Evolutionary conservation across 768 basidiomycete genomes (phyloP).

Genomic region (Pilatotrama ljubarskyi): DNA sequence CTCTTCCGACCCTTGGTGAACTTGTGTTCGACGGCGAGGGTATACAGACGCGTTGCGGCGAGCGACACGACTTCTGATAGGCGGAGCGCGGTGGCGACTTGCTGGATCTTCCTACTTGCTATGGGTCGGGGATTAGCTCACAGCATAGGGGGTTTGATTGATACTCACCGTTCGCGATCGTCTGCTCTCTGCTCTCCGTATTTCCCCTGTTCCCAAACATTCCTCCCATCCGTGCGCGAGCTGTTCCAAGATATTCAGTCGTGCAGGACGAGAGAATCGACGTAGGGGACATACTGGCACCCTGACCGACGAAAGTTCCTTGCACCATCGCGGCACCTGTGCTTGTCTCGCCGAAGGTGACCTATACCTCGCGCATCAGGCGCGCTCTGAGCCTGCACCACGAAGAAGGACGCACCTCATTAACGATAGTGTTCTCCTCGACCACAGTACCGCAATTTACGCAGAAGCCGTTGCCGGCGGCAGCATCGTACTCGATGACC

Average conservation of each 20-base stretch:
- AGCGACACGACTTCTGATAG: constrained; percentile 80
- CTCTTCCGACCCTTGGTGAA: constrained; percentile 93
- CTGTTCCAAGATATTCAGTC: constrained; percentile 37
- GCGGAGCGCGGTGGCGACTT: constrained; percentile 73
- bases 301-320: constrained; percentile 88
- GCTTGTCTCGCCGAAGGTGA: constrained; percentile 92
- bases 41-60: constrained; percentile 85
- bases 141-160: background rate
- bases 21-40: constrained; percentile 89
- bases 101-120: constrained; percentile 85
- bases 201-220: constrained; percentile 80
- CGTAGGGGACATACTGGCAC: constrained; percentile 67
- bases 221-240: constrained; percentile 79
- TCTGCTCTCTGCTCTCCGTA: constrained; percentile 85
- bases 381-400: background rate
- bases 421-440: constrained; percentile 92
- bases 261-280: background rate
- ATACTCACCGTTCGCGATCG: constrained; percentile 84
- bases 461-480: constrained; percentile 85
- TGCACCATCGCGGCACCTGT: constrained; percentile 94
- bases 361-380: constrained; percentile 25
- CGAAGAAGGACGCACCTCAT: constrained; percentile 48
- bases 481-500: constrained; percentile 82
- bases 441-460: constrained; percentile 85
- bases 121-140: background rate